These are phyloP conservation scores for Odontarrhena argentea DNA, from an alignment of 345 rosid species.

Conservation along the genomic window DNA sequence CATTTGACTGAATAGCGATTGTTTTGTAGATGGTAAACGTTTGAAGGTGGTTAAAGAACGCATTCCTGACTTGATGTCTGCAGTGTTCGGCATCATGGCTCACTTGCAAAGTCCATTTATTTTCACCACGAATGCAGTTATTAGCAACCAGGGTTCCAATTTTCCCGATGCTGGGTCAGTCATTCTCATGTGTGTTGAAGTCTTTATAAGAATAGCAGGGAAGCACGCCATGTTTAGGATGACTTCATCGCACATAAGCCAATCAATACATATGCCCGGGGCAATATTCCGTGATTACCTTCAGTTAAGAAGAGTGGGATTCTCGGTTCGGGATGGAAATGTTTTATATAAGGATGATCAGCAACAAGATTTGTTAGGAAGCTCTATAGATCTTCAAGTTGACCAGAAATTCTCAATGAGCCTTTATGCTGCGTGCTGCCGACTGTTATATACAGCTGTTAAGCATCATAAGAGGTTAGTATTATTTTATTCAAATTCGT, in stretches of 20 bases:
- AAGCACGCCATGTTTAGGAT: constrained; percentile 65
- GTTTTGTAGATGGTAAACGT: constrained; percentile 64
- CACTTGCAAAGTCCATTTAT: constrained; percentile 78
- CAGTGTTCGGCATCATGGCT: constrained; percentile 67
- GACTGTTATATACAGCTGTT: constrained; percentile 66
- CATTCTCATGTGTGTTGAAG: constrained; percentile 87
- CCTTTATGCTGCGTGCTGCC: constrained; percentile 71
- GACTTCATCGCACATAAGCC: constrained; percentile 77
- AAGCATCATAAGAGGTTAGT: constrained; percentile 81
- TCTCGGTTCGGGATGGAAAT: constrained; percentile 33
- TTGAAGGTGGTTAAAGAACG: constrained; percentile 62
- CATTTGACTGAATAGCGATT: constrained; percentile 39
- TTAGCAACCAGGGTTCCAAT: constrained; percentile 34
- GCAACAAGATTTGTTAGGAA: constrained; percentile 36
- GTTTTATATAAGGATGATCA: constrained; percentile 31
- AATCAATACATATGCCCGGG: constrained; percentile 68
- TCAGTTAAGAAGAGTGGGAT: constrained; percentile 43
- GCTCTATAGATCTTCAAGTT: constrained; percentile 36
- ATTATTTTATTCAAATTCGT: not conserved
- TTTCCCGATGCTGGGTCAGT: constrained; percentile 82
- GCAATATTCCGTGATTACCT: constrained; percentile 61
- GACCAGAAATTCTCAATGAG: constrained; percentile 60
- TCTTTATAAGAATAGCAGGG: constrained; percentile 75
- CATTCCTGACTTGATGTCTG: constrained; percentile 66
- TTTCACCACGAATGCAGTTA: constrained; percentile 45